These are phyloP conservation scores for Mycena amicta DNA, from an alignment of 768 basidiomycete species.

Conservation along the genomic window DNA sequence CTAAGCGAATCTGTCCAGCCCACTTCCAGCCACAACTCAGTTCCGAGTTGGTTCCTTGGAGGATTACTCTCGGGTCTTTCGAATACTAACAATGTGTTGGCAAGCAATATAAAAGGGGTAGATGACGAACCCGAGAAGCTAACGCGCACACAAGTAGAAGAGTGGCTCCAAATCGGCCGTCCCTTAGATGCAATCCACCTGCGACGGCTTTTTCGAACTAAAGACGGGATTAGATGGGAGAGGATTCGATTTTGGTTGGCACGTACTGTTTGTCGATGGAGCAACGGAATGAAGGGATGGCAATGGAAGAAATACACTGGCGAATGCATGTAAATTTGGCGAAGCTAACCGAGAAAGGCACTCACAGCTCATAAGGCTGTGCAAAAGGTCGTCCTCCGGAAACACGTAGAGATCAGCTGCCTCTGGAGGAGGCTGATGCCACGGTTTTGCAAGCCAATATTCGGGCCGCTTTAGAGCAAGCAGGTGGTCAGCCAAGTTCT, in stretches of 20 bases:
- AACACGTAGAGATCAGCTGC: conserved; percentile 30
- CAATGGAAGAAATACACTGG: conserved; percentile 37
- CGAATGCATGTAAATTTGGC: background rate
- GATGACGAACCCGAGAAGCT: too few species aligned
- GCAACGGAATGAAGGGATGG: conserved; percentile 37
- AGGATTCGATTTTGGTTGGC: background rate
- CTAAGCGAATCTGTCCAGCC: conserved; percentile 35
- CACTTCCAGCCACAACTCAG: conserved; percentile 28
- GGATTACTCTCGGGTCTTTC: conserved; percentile 39
- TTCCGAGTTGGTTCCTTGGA: conserved; percentile 29
- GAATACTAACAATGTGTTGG: too few species aligned
- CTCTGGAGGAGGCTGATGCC: conserved; percentile 22
- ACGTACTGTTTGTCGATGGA: conserved; percentile 36
- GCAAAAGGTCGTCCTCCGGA: conserved; percentile 41
- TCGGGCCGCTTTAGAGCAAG: conserved; percentile 22
- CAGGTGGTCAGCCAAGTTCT: conserved; percentile 20
- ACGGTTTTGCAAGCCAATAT: conserved; percentile 18
- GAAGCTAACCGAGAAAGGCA: background rate
- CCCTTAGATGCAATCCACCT: conserved; percentile 33
- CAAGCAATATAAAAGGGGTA: too few species aligned
- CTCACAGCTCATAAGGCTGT: conserved; percentile 35
- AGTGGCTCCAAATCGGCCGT: conserved; percentile 35
- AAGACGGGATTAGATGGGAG: background rate
- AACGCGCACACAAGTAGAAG: conserved; percentile 46
- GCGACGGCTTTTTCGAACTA: conserved; percentile 31